Conservation (phyloP, 2,329 filamentous ascomycete species). For the Colletotrichum abscissum region DNA sequence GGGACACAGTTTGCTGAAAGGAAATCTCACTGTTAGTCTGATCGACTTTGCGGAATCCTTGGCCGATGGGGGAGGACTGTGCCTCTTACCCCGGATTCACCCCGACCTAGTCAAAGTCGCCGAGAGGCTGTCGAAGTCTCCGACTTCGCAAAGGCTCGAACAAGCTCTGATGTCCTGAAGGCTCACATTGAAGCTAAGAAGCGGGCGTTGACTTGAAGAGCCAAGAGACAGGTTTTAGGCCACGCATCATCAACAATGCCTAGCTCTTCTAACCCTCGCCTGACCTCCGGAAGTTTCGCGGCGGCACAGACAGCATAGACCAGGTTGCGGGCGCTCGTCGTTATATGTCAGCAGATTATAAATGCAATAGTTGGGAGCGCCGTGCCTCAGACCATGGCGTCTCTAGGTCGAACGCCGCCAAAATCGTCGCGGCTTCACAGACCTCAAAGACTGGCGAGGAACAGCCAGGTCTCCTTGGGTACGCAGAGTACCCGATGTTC, state of each 20-base stretch:
- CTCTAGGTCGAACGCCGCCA: not conserved
- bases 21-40: not conserved
- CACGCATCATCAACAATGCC: not conserved
- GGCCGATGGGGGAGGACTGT: slow-evolving; percentile 11
- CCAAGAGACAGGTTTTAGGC: not conserved
- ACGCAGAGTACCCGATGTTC: slow-evolving; percentile 1
- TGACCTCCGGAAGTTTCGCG: not conserved
- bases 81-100: slow-evolving; percentile 23
- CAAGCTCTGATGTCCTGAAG: not conserved
- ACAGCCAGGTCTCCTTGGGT: not conserved
- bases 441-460: not conserved
- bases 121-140: slow-evolving; percentile 14
- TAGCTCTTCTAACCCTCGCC: not conserved
- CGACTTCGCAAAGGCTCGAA: not conserved
- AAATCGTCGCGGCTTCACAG: not conserved
- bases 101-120: slow-evolving; percentile 3
- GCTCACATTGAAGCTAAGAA: not conserved
- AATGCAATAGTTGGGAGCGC: slow-evolving; percentile 5
- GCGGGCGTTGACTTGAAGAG: not conserved
- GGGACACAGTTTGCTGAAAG: not conserved
- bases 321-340: slow-evolving; percentile 11
- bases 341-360: slow-evolving; percentile 22
- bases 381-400: not conserved
- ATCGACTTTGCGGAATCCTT: not conserved
- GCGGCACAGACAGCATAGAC: not conserved